Conservation (phyloP, 2,329 filamentous ascomycete species). For the Venturia asperata region DNA sequence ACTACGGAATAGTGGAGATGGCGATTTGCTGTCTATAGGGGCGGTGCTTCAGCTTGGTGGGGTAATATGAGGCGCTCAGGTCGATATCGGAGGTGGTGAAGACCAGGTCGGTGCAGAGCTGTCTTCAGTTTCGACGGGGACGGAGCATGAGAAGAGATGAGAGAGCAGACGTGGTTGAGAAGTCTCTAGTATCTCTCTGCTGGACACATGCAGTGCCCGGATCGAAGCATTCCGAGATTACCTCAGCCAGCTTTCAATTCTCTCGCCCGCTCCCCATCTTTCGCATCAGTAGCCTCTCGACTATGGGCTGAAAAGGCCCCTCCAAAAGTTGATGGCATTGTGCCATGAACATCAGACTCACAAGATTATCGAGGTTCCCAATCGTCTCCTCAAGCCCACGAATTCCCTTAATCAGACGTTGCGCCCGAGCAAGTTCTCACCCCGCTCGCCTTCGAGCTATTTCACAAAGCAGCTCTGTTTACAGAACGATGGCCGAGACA, state of each 20-base stretch:
- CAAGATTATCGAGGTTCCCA: not conserved
- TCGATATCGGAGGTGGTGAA: conserved; percentile 8
- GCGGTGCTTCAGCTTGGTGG: conserved; percentile 2
- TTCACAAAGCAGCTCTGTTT: not conserved
- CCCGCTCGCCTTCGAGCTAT: not conserved
- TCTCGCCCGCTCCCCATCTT: not conserved
- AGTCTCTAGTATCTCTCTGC: not conserved
- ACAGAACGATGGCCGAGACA: not conserved
- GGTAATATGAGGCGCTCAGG: not conserved
- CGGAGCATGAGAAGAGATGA: not conserved
- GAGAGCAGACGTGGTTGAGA: not conserved
- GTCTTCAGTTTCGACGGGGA: too few relatives aligned
- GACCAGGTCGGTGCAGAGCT: not conserved
- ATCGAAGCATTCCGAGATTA: not conserved
- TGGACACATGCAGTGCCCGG: not conserved
- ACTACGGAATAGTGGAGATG: not conserved
- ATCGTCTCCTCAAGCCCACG: not conserved
- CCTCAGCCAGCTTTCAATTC: conserved; percentile 5
- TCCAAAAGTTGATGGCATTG: not conserved
- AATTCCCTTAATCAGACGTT: not conserved
- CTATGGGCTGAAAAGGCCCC: not conserved
- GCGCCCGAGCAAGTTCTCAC: not conserved
- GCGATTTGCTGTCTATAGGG: not conserved
- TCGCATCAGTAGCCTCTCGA: not conserved
- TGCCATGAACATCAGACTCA: conserved; percentile 7